Evolutionary conservation across 345 rosid species (phyloP).

Genomic region (Mercurialis annua): DNA sequence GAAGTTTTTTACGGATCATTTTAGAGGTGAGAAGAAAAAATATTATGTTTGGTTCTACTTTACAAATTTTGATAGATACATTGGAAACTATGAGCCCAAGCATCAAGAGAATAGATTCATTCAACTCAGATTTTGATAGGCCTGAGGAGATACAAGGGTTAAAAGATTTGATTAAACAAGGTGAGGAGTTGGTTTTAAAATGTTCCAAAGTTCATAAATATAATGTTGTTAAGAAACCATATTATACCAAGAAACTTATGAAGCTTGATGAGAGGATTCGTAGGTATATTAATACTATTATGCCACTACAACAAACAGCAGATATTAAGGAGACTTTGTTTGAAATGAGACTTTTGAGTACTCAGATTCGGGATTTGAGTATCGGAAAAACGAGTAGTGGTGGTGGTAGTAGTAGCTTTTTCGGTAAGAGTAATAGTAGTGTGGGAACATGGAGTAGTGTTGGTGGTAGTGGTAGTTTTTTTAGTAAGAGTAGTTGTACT

Average conservation of each 20-base stretch:
- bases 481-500: too few relatives aligned
- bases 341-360: neutral
- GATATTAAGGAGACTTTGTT: constrained; percentile 11
- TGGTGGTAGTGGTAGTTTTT: neutral
- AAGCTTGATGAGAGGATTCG: constrained; percentile 9
- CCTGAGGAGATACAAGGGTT: constrained; percentile 1
- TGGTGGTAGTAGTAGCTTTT: neutral
- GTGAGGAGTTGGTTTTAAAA: neutral
- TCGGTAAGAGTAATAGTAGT: too few relatives aligned
- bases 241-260: constrained; percentile 12
- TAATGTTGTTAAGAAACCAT: constrained; percentile 2
- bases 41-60: neutral
- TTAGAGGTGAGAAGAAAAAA: neutral
- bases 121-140: constrained; percentile 15
- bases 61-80: neutral
- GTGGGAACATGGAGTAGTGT: neutral
- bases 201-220: constrained; percentile 6
- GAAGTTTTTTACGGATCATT: neutral
- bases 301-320: neutral
- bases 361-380: neutral
- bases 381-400: neutral
- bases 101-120: neutral
- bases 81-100: neutral
- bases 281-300: neutral
- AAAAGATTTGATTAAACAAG: neutral